Evolutionary conservation across 1,139 yeast genomes (phyloP).

Genomic region (Suhomyces kunorum): DNA sequence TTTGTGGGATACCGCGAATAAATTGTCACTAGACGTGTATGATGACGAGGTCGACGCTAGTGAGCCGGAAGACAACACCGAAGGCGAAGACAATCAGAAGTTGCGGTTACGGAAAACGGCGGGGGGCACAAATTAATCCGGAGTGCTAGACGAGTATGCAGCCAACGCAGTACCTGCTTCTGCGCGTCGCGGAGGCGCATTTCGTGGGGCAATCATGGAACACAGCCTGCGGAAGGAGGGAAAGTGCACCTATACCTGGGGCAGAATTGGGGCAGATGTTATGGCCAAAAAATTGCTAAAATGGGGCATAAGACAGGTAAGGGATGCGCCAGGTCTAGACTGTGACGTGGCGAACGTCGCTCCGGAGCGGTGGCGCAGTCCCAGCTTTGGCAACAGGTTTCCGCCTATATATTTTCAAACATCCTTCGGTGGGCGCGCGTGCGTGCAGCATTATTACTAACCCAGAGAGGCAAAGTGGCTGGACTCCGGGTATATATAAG

Average conservation of each 20-base stretch:
- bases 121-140: neutral
- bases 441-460: neutral
- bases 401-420: neutral
- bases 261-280: neutral
- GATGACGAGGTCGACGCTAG: conserved; percentile 4
- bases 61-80: neutral
- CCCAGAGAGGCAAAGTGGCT: conserved; percentile 2
- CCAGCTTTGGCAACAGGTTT: neutral
- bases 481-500: conserved; percentile 1
- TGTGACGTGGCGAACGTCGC: too few relatives aligned
- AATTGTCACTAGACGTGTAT: conserved; percentile 3
- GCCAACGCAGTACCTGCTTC: conserved; percentile 5
- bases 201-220: too few relatives aligned
- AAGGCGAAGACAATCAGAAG: neutral
- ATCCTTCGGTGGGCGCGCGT: conserved; percentile 3
- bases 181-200: conserved; percentile 4
- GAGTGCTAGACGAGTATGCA: neutral
- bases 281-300: too few relatives aligned
- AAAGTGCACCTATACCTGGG: too few relatives aligned
- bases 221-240: too few relatives aligned
- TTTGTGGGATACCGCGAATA: conserved; percentile 18
- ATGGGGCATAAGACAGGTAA: too few relatives aligned
- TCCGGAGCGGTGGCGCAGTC: neutral
- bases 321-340: too few relatives aligned
- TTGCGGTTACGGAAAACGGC: conserved; percentile 1